These are phyloP conservation scores for Talaromyces sp. DNA, from an alignment of 2,329 filamentous ascomycete genomes.

Conservation along the genomic window DNA sequence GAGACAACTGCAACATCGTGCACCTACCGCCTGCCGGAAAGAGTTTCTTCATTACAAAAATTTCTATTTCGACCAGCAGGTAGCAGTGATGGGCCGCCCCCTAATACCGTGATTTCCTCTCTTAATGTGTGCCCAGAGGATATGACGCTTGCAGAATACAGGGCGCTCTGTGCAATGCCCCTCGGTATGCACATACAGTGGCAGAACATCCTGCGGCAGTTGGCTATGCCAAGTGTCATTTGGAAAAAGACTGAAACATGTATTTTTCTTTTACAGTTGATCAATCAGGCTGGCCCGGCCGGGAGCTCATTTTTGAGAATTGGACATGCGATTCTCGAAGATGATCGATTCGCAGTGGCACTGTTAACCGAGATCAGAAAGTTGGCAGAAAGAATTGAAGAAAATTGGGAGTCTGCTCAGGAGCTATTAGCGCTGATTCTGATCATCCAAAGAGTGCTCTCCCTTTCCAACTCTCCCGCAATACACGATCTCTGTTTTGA, in stretches of 20 bases:
- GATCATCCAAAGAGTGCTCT: background rate
- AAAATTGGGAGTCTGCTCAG: conserved; percentile 13
- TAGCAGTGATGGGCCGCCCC: conserved; percentile 21
- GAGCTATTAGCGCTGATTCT: background rate
- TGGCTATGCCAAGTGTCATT: conserved; percentile 6
- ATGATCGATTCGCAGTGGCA: background rate
- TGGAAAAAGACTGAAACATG: conserved; percentile 8
- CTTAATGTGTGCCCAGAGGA: background rate
- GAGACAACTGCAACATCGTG: conserved; percentile 29
- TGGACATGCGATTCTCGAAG: conserved; percentile 7
- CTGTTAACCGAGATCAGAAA: conserved; percentile 7
- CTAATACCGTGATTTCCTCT: conserved; percentile 5
- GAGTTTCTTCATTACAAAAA: conserved; percentile 34
- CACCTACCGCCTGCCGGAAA: conserved; percentile 33
- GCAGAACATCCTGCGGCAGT: conserved; percentile 5
- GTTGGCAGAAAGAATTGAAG: background rate
- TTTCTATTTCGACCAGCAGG: conserved; percentile 38
- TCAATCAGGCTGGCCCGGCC: conserved; percentile 6
- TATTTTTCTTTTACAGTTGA: conserved; percentile 4
- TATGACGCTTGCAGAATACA: conserved; percentile 5
- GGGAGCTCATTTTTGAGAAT: background rate
- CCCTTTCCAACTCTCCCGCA: background rate
- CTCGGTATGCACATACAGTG: conserved; percentile 2
- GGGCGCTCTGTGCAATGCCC: conserved; percentile 1
- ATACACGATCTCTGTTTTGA: conserved; percentile 4